phyloP scores from a whole-genome alignment of 352 stramenopile species.

The Pythium biforme region DNA sequence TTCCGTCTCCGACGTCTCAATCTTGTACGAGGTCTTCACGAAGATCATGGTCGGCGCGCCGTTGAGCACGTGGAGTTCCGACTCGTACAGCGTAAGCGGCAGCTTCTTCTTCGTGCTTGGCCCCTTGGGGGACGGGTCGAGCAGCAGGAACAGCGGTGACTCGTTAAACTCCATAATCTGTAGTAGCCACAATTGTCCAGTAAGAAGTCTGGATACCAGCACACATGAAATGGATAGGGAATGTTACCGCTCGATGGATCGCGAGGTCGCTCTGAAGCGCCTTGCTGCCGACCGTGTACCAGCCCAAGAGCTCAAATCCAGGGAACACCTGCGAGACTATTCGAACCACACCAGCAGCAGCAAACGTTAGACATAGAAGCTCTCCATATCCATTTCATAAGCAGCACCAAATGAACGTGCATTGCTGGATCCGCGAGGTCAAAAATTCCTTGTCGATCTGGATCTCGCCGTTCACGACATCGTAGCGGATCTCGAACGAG shows the following conservation, averaged over 20 bases:
- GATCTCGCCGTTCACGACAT: conserved; percentile 49
- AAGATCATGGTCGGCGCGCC: conserved; percentile 88
- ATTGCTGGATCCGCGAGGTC: conserved; percentile 75
- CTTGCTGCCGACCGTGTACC: conserved; percentile 84
- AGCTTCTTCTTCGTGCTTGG: conserved; percentile 85
- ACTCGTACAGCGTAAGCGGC: conserved; percentile 84
- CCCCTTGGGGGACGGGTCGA: conserved; percentile 62
- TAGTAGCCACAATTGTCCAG: neutral
- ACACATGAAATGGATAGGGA: neutral
- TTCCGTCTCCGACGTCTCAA: conserved; percentile 86
- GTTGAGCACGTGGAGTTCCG: conserved; percentile 84
- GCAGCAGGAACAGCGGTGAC: conserved; percentile 75
- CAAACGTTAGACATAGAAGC: neutral
- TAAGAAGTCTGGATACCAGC: too few species aligned
- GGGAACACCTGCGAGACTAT: conserved; percentile 84
- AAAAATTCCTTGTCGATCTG: conserved; percentile 86
- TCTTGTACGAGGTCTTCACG: conserved; percentile 84
- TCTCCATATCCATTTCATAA: neutral
- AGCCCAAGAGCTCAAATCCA: conserved; percentile 86
- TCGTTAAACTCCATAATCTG: conserved; percentile 90
- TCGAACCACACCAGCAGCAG: neutral
- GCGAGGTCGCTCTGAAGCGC: conserved; percentile 68
- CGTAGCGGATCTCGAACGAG: conserved; percentile 88
- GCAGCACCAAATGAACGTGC: conserved; percentile 26
- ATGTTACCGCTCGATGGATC: conserved; percentile 63